Conservation (phyloP, 2,329 filamentous ascomycete species). For the Ophiocordyceps camponoti-floridani region DNA sequence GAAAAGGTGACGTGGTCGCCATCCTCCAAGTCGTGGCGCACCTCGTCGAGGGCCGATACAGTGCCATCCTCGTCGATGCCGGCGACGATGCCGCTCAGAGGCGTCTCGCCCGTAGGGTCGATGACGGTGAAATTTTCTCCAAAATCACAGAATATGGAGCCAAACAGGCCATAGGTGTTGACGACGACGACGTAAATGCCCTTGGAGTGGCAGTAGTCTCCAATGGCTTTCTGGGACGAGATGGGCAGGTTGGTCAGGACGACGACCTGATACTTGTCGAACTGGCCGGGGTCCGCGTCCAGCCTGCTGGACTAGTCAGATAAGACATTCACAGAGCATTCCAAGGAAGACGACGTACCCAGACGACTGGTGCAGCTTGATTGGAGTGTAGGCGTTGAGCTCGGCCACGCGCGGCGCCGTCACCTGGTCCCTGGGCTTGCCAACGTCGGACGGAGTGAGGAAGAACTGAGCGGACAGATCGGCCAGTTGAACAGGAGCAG, state of each 20-base stretch:
- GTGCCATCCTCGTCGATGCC: slow-evolving; percentile 77
- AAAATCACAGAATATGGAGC: slow-evolving; percentile 93
- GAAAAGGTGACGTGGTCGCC: slow-evolving; percentile 93
- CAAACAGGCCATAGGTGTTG: slow-evolving; percentile 87
- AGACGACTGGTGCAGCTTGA: slow-evolving; percentile 51
- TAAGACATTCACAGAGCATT: neutral
- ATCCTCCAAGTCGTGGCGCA: slow-evolving; percentile 85
- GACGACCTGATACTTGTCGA: slow-evolving; percentile 83
- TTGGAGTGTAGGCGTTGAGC: slow-evolving; percentile 89
- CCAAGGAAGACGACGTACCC: slow-evolving; percentile 18
- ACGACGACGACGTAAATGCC: slow-evolving; percentile 78
- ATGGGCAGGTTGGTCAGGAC: slow-evolving; percentile 76
- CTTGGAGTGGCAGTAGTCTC: slow-evolving; percentile 87
- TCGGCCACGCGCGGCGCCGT: slow-evolving; percentile 84
- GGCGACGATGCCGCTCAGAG: slow-evolving; percentile 74
- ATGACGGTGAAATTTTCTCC: slow-evolving; percentile 83
- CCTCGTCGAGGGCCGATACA: slow-evolving; percentile 87
- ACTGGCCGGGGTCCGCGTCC: slow-evolving; percentile 56
- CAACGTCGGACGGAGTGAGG: slow-evolving; percentile 71
- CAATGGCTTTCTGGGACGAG: slow-evolving; percentile 63
- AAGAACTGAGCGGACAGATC: slow-evolving; percentile 98
- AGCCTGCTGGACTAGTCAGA: slow-evolving; percentile 30
- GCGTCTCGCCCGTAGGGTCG: slow-evolving; percentile 80
- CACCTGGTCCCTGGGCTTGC: slow-evolving; percentile 74
- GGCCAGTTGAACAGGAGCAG: slow-evolving; percentile 62